A percentile compares a stretch with the other conserved stretches of the same genome.
Evolutionary conservation across 176 grass and related monocot species (phyloP).

Genomic region (Oryza meyeriana): DNA sequence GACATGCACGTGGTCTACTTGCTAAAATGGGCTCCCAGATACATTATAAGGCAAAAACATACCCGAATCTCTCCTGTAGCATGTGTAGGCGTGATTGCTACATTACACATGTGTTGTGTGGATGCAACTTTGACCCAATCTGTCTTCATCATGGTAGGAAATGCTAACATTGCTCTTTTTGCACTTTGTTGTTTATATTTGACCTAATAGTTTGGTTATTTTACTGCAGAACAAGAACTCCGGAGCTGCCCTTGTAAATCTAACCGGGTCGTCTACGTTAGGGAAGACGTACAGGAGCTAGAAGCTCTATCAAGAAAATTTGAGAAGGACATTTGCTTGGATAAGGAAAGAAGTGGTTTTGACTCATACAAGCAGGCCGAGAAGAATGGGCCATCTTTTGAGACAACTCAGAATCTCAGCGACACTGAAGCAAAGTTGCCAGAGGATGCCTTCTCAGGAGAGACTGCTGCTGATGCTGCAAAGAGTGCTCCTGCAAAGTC

Average conservation of each 20-base stretch:
- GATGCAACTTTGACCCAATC: conserved; percentile 71
- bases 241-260: conserved; percentile 66
- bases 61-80: conserved; percentile 55
- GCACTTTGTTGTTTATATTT: background rate
- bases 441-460: conserved; percentile 27
- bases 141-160: conserved; percentile 90
- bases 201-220: conserved; percentile 20
- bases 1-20: conserved; percentile 43
- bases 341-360: conserved; percentile 37
- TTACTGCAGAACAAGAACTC: conserved; percentile 68
- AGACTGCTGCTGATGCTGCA: conserved; percentile 17
- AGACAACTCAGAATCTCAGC: conserved; percentile 1
- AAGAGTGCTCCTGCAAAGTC: conserved; percentile 28
- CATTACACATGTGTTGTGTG: conserved; percentile 63
- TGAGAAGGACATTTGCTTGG: conserved; percentile 42
- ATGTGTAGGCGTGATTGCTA: conserved; percentile 89
- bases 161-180: conserved; percentile 10
- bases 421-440: conserved; percentile 14
- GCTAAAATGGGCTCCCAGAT: conserved; percentile 61
- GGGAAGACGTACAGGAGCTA: conserved; percentile 67
- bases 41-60: conserved; percentile 41
- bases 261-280: conserved; percentile 52
- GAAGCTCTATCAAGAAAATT: conserved; percentile 69
- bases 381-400: conserved; percentile 28
- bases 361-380: conserved; percentile 27